Evolutionary conservation across 1,139 yeast genomes (phyloP).

Genomic region (Pichia sp.): DNA sequence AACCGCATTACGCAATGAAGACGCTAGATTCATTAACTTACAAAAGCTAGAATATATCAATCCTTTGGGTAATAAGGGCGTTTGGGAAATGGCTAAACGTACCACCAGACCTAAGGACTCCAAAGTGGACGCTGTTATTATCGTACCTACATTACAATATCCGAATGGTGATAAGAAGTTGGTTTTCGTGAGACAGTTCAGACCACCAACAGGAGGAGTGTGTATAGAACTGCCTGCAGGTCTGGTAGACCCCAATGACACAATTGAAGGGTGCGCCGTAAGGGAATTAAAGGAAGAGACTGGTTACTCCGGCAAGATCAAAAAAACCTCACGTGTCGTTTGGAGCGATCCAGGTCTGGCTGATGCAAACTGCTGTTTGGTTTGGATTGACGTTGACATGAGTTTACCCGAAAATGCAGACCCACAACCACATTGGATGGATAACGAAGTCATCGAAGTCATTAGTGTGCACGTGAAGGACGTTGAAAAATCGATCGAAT

Average conservation of each 20-base stretch:
- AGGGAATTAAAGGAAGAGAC: slow-evolving; percentile 90
- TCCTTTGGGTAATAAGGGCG: slow-evolving; percentile 58
- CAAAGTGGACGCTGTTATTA: slow-evolving; percentile 82
- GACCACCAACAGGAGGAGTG: slow-evolving; percentile 87
- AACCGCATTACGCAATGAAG: slow-evolving; percentile 31
- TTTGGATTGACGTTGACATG: slow-evolving; percentile 73
- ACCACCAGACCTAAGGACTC: slow-evolving; percentile 65
- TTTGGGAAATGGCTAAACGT: slow-evolving; percentile 91
- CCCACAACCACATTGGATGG: slow-evolving; percentile 75
- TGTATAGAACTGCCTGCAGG: slow-evolving; percentile 97
- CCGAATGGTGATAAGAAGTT: slow-evolving; percentile 38
- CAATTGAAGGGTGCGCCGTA: slow-evolving; percentile 70
- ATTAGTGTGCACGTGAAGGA: slow-evolving; percentile 58
- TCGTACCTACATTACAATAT: slow-evolving; percentile 55
- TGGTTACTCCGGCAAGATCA: slow-evolving; percentile 68
- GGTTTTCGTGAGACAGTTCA: slow-evolving; percentile 76
- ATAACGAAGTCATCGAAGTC: slow-evolving; percentile 81
- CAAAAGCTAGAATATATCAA: slow-evolving; percentile 61
- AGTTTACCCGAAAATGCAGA: slow-evolving; percentile 52
- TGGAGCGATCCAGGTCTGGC: slow-evolving; percentile 94
- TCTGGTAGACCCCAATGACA: slow-evolving; percentile 75
- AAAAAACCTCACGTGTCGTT: slow-evolving; percentile 41
- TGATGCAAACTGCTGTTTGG: slow-evolving; percentile 79
- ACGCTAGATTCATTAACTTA: slow-evolving; percentile 55
- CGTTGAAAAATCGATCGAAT: slow-evolving; percentile 48